Percentiles rank a stretch among this genome's conserved stretches.
Conservation (phyloP, 2,329 filamentous ascomycete genomes). For the Chaetomium sp. region DNA sequence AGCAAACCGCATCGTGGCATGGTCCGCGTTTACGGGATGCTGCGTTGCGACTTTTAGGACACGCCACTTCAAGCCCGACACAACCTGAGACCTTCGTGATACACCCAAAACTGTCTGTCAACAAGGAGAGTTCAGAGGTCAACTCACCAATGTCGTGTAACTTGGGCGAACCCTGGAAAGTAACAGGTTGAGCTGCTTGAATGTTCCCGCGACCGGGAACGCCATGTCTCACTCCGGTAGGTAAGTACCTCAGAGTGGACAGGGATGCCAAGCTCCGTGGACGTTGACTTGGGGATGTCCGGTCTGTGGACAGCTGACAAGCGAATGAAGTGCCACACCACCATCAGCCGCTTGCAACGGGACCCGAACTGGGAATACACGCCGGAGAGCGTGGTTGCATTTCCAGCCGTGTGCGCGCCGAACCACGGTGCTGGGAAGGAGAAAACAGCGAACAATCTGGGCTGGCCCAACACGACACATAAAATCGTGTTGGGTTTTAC, state of each 20-base stretch:
- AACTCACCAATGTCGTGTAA: too few relatives aligned
- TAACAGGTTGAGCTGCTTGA: conserved; percentile 11
- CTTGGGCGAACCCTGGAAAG: conserved; percentile 2
- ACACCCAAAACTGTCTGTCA: too few relatives aligned
- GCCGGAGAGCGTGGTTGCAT: neutral
- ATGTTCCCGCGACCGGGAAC: conserved; percentile 9
- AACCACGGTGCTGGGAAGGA: neutral
- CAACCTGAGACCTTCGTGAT: too few relatives aligned
- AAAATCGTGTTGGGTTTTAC: too few relatives aligned
- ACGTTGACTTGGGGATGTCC: conserved; percentile 26
- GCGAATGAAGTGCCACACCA: conserved; percentile 12
- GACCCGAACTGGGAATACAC: neutral
- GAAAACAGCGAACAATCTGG: too few relatives aligned
- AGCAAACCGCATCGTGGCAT: too few relatives aligned
- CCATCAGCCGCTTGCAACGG: neutral
- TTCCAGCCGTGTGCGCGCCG: neutral
- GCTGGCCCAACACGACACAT: neutral
- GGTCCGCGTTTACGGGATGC: too few relatives aligned
- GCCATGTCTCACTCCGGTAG: conserved; percentile 13
- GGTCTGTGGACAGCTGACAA: conserved; percentile 9
- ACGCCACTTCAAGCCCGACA: too few relatives aligned
- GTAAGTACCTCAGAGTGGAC: neutral
- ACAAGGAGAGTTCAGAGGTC: too few relatives aligned
- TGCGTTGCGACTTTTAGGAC: too few relatives aligned
- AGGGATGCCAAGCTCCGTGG: conserved; percentile 10